These are phyloP conservation scores for Cucurbitaria berberidis DNA, from an alignment of 2,329 filamentous ascomycete species.

Conservation along the genomic window DNA sequence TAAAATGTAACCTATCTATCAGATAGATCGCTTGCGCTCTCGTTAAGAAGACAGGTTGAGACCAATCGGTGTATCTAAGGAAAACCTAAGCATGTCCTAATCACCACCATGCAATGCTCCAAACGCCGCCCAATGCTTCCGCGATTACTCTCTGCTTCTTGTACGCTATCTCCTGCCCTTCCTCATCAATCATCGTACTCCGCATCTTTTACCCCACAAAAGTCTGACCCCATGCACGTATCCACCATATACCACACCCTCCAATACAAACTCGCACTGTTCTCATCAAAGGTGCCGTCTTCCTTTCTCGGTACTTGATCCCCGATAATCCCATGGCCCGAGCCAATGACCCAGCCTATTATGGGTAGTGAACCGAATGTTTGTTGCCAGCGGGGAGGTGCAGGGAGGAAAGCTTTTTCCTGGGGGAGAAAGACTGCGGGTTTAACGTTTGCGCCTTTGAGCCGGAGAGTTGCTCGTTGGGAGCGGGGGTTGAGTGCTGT, in stretches of 20 bases:
- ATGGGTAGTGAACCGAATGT: constrained; percentile 58
- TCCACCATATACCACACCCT: constrained; percentile 65
- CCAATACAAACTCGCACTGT: constrained; percentile 67
- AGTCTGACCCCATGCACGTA: constrained; percentile 62
- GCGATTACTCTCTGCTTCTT: not conserved
- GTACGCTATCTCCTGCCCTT: not conserved
- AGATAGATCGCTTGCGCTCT: not conserved
- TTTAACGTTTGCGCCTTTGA: constrained; percentile 46
- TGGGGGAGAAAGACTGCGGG: constrained; percentile 51
- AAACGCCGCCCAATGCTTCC: constrained; percentile 5
- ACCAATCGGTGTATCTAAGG: not conserved
- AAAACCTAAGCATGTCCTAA: not conserved
- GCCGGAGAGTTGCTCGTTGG: constrained; percentile 31
- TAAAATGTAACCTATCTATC: not conserved
- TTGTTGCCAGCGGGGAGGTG: constrained; percentile 50
- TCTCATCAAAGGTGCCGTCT: constrained; percentile 78
- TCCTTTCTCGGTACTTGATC: constrained; percentile 76
- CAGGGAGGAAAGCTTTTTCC: constrained; percentile 56
- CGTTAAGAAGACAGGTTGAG: not conserved
- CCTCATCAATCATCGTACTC: constrained; percentile 48
- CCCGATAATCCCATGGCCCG: constrained; percentile 69
- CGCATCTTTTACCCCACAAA: constrained; percentile 65
- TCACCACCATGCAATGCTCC: not conserved
- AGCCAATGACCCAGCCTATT: constrained; percentile 53
- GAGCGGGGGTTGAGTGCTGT: constrained; percentile 30